Conservation (phyloP, 2,329 filamentous ascomycete species). For the Lasiodiplodia gonubiensis region DNA sequence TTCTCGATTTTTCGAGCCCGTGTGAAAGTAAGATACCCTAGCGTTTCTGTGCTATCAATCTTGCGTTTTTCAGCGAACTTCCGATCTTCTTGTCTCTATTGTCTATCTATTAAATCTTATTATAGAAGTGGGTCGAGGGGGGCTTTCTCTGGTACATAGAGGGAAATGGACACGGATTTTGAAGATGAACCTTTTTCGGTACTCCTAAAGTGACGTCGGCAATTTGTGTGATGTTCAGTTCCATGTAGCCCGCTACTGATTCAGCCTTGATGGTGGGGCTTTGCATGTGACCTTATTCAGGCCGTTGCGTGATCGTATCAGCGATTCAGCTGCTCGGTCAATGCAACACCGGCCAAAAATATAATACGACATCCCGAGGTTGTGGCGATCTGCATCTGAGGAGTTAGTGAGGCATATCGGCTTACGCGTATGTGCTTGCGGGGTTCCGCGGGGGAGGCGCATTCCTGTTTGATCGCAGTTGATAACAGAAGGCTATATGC, state of each 20-base stretch:
- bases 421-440: background rate
- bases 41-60: slow-evolving; percentile 2
- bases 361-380: background rate
- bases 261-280: background rate
- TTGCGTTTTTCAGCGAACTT: background rate
- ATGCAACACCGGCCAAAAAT: background rate
- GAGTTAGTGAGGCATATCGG: background rate
- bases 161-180: background rate
- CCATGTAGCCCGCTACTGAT: background rate
- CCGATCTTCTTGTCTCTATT: slow-evolving; percentile 1
- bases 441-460: background rate
- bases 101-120: background rate
- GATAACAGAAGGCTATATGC: too few relatives aligned
- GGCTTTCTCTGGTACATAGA: background rate
- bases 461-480: background rate
- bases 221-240: background rate
- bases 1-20: background rate
- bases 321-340: background rate
- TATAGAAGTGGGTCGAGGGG: background rate
- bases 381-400: background rate
- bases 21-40: slow-evolving; percentile 26
- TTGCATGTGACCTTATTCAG: background rate
- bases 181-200: background rate
- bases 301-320: background rate
- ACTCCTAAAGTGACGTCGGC: background rate